Base-by-base conservation (phyloP, 2,329 filamentous ascomycete species). In the Aspergillus ochraceus region DNA sequence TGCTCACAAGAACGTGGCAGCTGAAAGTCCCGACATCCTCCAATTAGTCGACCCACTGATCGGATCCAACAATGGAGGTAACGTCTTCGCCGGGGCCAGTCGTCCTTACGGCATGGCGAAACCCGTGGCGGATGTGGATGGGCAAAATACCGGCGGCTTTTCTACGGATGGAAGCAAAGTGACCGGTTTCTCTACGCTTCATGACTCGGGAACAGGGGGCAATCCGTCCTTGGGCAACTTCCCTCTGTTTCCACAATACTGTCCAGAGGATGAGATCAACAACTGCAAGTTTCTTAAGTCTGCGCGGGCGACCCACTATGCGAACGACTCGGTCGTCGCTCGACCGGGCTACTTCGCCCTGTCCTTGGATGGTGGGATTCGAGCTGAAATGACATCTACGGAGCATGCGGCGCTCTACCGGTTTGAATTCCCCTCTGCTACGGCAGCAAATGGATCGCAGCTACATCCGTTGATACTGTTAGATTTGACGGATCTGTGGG, bases 181-280 rank as follows among this genome's bases (percentile, higher is more conserved):
- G 51, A 81, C 79, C 17, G 83, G 83, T 10, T 85, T 85, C 69
- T 76, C 74, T 8, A 70, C 75, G 6, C 76, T 83, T 74, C 82
- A 84, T 59, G 81, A 83, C 64, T 78, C 75, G 12, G 81, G 81
- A 5, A 83, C 81, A 49, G 81, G 80, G 52, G 79, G 77, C 26
- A 69, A 74, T 12, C 87, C 88, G 0, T 90, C 87, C 4, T 77
- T 92, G 2, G 89, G 89, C 5, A 90, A 90, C 69, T 91, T 91
- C 58, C 86, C 89, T 1, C 76, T 91, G 2, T 91, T 92, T 64
- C 83, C 89, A 0, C 88, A 90, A 10, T 79, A 81, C 39, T 92
- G 89, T 65, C 76, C 80, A 0, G 80, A 77, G 36, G 84, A 89
- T 60, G 81, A 86, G 26, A 75, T 91, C 58, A 79, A 90, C 70